Base-by-base conservation (phyloP, 2,329 filamentous ascomycete species). In the Cladosporium colombiae region DNA sequence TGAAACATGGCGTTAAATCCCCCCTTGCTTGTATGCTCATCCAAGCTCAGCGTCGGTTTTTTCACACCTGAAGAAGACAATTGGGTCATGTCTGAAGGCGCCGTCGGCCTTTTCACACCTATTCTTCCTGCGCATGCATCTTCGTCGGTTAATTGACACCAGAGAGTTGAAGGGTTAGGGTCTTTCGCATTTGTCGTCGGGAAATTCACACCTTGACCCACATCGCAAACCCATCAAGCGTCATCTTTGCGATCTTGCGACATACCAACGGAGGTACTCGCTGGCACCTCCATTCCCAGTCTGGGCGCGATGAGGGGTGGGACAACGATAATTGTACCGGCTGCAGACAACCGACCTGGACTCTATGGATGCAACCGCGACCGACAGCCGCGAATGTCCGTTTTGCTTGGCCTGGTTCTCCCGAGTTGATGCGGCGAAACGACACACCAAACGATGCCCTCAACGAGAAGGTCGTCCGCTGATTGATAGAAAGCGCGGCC, bases 371-470 rank as follows among this genome's bases (percentile, higher is more conserved):
- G 11, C 18, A 37, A 25, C 16, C 31, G 7, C 52, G 29, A 29
- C 29, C 3, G 52, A 55, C 52, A 33, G 52, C 25, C 65, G 65
- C 5, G n/a, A 37, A 59, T 66, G 65, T 27, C 65, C 65, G n/a
- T 66, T 66, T 53, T 66, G 65, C 23, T 31, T 31, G 1, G 29
- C 40, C 4, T 29, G 29, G 3, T 63, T 66, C 21, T 66, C 65
- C 1, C 65, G 65, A 1, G 65, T 60, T 8, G 65, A 66, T 21
- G 60, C 31, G 5, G 52, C 60, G 2, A 58, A 31, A 49, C 52
- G 65, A 14, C 65, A 66, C 60, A 53, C 65, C 10, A 50, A 52
- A 52, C 65, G 65, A 2, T 66, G 65, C 21, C 3, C 52, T 7
- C 18, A 59, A 8, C 33, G 65, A 27, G n/a, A 33, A 25, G 55